Evolutionary conservation across 2,329 filamentous ascomycete genomes (phyloP), one percentile per base, ranked within the genome.

Genomic region (Aspergillus sp.): DNA sequence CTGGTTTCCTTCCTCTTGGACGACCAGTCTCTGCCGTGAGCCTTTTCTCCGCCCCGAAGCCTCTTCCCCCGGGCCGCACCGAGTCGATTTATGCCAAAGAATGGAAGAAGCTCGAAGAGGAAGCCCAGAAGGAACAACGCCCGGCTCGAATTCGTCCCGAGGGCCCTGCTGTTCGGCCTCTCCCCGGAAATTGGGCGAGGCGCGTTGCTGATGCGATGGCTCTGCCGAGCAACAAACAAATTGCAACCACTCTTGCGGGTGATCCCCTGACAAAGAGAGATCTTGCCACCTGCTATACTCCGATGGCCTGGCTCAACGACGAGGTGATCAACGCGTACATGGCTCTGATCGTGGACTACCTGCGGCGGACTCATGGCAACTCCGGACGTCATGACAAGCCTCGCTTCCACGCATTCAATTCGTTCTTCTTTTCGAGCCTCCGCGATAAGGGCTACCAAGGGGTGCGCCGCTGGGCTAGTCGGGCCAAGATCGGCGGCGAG

Each of bases 301-400:
- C 58, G 5, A 47, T 64, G 55, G 67, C 65, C 2, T 78, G 75
- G 75, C 62, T 78, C 19, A 77, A 77, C 48, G 75, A 78, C 52
- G 75, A 76, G 49, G 67, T 77, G 2, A 76, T 78, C 56, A 78
- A 77, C 53, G 68, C 70, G 14, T 77, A 78, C 51, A 64, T 78
- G 19, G 64, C 61, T n/a, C 52, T 76, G n/a, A 63, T 76, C 23
- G 58, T 75, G 20, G 67, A 72, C 36, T 71, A 75, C 38, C 58
- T 73, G 19, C 69, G 71, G 6, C 59, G 64, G 31, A 57, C 58
- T 5, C 54, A 68, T 10, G 64, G 62, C 11, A 74, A 74, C 44
- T 61, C 62, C 2, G 70, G 67, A 7, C 63, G 66, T 17, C 62
- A 68, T 34, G 69, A 70, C 36, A 59, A 60, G 16, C 75, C 75